A percentile compares a stretch with the other conserved stretches of the same genome.
phyloP scores from a whole-genome alignment of 306 rosid species.

The Rosa persica region DNA sequence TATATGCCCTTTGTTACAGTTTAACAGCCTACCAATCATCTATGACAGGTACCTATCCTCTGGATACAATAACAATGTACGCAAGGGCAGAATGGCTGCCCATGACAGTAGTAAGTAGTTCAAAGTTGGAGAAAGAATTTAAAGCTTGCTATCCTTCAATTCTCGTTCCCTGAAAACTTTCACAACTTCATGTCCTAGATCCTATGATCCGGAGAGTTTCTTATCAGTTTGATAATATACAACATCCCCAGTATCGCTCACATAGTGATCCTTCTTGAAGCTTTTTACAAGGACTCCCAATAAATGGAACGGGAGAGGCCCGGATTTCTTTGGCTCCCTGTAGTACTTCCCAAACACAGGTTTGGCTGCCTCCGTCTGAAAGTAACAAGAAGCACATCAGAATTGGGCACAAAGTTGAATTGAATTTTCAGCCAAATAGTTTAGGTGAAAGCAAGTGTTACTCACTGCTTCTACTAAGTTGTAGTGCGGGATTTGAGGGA shows the following conservation, averaged over 20 bases:
- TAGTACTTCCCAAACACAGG: slow-evolving; percentile 82
- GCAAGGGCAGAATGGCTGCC: slow-evolving; percentile 22
- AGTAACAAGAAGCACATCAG: slow-evolving; percentile 10
- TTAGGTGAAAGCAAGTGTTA: slow-evolving; percentile 14
- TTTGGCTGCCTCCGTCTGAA: slow-evolving; percentile 85
- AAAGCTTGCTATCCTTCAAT: not conserved
- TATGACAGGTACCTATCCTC: slow-evolving; percentile 4
- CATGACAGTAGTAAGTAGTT: slow-evolving; percentile 3
- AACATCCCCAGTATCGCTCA: slow-evolving; percentile 78
- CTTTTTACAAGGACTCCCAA: slow-evolving; percentile 70
- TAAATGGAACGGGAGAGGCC: slow-evolving; percentile 76
- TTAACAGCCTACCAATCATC: not conserved
- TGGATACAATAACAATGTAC: not conserved
- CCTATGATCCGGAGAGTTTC: slow-evolving; percentile 34
- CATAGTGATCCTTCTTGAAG: slow-evolving; percentile 80
- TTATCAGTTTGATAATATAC: slow-evolving; percentile 85
- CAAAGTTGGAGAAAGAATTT: slow-evolving; percentile 4
- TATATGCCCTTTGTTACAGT: not conserved
- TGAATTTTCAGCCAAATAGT: not conserved
- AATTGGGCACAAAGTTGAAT: not conserved
- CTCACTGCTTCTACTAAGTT: slow-evolving; percentile 84
- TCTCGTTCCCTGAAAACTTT: not conserved
- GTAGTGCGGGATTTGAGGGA: slow-evolving; percentile 65
- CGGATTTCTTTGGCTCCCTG: slow-evolving; percentile 72
- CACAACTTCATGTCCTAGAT: not conserved